Conservation (phyloP, 2,329 filamentous ascomycete genomes). For the Trichoderma harzianum region DNA sequence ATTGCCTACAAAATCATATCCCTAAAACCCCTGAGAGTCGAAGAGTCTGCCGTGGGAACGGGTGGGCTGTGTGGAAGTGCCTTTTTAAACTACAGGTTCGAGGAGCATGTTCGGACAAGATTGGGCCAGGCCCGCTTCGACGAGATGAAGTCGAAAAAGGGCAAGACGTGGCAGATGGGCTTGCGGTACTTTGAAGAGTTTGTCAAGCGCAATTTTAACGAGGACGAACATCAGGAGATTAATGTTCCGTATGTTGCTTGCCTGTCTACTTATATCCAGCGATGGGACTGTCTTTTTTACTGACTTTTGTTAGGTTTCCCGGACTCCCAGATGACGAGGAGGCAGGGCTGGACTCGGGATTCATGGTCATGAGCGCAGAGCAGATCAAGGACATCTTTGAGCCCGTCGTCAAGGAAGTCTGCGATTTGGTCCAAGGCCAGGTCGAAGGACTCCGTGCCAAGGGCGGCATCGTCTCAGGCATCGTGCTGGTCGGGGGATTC, state of each 20-base stretch:
- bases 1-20: constrained; percentile 81
- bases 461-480: constrained; percentile 64
- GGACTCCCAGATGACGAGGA: constrained; percentile 74
- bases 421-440: constrained; percentile 65
- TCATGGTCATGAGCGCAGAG: constrained; percentile 66
- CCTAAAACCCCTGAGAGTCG: constrained; percentile 65
- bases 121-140: constrained; percentile 66
- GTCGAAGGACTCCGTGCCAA: constrained; percentile 60
- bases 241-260: constrained; percentile 61
- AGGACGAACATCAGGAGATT: constrained; percentile 72
- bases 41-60: constrained; percentile 76
- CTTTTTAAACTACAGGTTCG: constrained; percentile 77
- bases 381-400: constrained; percentile 73
- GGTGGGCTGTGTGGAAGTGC: constrained; percentile 75
- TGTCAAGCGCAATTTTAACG: constrained; percentile 79
- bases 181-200: constrained; percentile 80
- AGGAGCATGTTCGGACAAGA: constrained; percentile 68
- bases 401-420: constrained; percentile 69
- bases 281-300: neutral
- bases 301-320: constrained; percentile 52
- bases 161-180: constrained; percentile 77
- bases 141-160: constrained; percentile 73
- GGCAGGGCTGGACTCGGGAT: constrained; percentile 70
- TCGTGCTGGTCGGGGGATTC: constrained; percentile 78
- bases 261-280: neutral